Conservation (phyloP, 768 basidiomycete genomes). For the Dacryopinax primogenitus region DNA sequence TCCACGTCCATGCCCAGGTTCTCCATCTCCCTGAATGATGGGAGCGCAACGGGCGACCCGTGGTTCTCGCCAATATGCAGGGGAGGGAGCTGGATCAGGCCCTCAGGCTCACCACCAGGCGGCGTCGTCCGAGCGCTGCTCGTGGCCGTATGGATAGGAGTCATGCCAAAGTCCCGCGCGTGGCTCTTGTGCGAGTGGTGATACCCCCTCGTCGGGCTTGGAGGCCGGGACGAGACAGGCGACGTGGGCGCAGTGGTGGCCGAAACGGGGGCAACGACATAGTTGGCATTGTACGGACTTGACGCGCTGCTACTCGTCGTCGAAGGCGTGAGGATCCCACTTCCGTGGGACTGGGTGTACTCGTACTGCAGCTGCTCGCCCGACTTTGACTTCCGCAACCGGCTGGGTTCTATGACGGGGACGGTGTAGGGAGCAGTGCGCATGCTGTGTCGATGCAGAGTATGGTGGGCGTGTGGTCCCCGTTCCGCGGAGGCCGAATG, state of each 20-base stretch:
- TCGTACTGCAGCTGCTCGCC: slow-evolving; percentile 8
- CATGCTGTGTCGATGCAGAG: not conserved
- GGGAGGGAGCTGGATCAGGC: slow-evolving; percentile 8
- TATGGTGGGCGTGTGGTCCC: not conserved
- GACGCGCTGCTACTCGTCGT: slow-evolving; percentile 3
- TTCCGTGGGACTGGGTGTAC: not conserved
- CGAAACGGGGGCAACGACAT: not conserved
- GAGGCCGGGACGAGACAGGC: not conserved
- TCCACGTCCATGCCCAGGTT: slow-evolving; percentile 3
- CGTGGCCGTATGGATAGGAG: slow-evolving; percentile 5
- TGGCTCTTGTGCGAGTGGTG: slow-evolving; percentile 1
- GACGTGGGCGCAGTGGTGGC: not conserved
- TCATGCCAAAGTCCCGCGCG: slow-evolving; percentile 8
- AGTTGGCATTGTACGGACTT: slow-evolving; percentile 6
- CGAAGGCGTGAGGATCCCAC: slow-evolving; percentile 7
- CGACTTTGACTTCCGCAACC: slow-evolving; percentile 1
- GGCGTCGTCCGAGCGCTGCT: not conserved
- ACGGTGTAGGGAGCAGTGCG: slow-evolving; percentile 2
- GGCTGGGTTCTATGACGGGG: not conserved
- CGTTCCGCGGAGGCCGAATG: not conserved
- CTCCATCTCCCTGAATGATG: slow-evolving; percentile 3
- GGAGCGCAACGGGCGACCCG: not conserved
- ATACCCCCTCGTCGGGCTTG: not conserved
- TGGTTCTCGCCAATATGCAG: not conserved
- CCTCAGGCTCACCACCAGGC: not conserved